A percentile compares a stretch with the other conserved stretches of the same genome.
Conservation (phyloP, 106 monocot genomes). For the Dioscorea zingiberensis region DNA sequence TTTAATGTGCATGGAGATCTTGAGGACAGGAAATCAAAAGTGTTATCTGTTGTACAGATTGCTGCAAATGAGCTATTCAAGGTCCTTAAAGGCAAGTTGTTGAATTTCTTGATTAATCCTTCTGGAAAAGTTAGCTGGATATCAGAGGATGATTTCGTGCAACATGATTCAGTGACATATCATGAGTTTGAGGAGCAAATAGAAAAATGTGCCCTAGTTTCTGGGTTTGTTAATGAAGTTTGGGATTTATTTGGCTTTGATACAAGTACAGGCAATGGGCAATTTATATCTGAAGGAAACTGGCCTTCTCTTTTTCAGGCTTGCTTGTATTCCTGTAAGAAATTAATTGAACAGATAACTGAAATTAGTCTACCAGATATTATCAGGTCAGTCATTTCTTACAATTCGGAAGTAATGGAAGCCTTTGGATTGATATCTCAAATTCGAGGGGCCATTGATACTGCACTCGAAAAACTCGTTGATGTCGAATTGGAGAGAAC, state of each 20-base stretch:
- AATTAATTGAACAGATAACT: constrained; percentile 57
- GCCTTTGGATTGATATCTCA: constrained; percentile 79
- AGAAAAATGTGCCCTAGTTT: constrained; percentile 70
- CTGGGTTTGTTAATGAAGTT: constrained; percentile 57
- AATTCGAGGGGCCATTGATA: constrained; percentile 77
- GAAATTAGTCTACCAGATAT: constrained; percentile 69
- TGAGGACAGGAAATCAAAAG: constrained; percentile 40
- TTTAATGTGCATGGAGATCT: constrained; percentile 17
- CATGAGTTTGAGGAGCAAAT: constrained; percentile 71
- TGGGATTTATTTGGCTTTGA: constrained; percentile 34
- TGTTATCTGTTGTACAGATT: constrained; percentile 28
- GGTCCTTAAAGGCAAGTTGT: constrained; percentile 42
- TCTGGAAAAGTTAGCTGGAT: constrained; percentile 23
- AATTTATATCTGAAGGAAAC: constrained; percentile 15
- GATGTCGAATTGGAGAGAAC: constrained; percentile 76
- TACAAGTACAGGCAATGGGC: constrained; percentile 16
- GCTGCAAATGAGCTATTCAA: constrained; percentile 50
- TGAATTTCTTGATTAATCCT: constrained; percentile 23
- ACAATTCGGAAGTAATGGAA: constrained; percentile 85
- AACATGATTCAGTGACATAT: constrained; percentile 26
- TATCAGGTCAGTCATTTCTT: constrained; percentile 50
- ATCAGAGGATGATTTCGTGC: constrained; percentile 19
- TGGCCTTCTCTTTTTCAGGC: constrained; percentile 70
- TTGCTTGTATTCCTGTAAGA: constrained; percentile 35
- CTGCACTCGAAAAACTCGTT: constrained; percentile 66